phyloP scores from a whole-genome alignment of 2,329 filamentous ascomycete genomes.

The Chrysosporium keratinophilum region DNA sequence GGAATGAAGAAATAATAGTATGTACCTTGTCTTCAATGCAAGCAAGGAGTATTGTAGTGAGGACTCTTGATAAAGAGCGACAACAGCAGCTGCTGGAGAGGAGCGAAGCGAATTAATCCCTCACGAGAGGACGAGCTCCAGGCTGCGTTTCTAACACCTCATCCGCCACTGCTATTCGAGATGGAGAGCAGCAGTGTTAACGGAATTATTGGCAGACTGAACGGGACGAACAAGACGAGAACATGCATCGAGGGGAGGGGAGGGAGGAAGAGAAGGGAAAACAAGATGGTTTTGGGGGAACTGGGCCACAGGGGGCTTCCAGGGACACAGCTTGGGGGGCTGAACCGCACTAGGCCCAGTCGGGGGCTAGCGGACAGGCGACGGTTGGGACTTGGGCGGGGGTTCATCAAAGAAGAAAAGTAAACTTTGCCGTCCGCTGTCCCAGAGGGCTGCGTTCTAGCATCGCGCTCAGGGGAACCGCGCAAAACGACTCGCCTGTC shows the following conservation, averaged over 20 bases:
- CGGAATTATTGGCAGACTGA: slow-evolving; percentile 1
- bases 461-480: background rate
- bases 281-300: background rate
- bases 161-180: slow-evolving; percentile 10
- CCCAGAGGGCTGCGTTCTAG: background rate
- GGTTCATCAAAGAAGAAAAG: background rate
- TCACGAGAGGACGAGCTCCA: slow-evolving; percentile 15
- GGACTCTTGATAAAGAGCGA: background rate
- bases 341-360: background rate
- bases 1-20: background rate
- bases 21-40: background rate
- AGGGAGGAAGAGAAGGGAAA: slow-evolving; percentile 4
- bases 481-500: background rate
- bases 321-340: background rate
- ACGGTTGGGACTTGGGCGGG: background rate
- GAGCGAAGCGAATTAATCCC: background rate
- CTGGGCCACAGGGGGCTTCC: background rate
- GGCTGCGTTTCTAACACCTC: slow-evolving; percentile 15
- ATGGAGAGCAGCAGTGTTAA: slow-evolving; percentile 16
- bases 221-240: background rate
- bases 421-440: background rate
- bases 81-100: background rate
- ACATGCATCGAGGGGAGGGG: background rate
- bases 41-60: background rate
- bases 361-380: background rate